Percentiles rank a stretch among this genome's conserved stretches.
phyloP scores from a whole-genome alignment of 441 rosid genomes.

The Adansonia rubrostipa region DNA sequence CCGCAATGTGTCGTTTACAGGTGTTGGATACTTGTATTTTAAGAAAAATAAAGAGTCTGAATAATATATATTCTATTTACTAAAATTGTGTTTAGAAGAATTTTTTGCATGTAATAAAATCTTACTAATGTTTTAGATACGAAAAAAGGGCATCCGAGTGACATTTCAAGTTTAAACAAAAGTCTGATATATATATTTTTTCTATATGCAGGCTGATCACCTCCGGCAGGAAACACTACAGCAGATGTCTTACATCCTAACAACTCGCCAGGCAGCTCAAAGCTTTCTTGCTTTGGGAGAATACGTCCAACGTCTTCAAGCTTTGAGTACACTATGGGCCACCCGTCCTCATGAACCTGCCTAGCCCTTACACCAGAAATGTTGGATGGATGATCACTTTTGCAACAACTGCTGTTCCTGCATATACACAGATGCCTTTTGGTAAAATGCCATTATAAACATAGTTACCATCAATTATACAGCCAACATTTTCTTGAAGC shows the following conservation, averaged over 20 bases:
- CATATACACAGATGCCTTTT: slow-evolving; percentile 29
- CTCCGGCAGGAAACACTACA: slow-evolving; percentile 81
- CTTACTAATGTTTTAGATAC: not conserved
- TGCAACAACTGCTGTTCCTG: slow-evolving; percentile 20
- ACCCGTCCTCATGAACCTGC: slow-evolving; percentile 67
- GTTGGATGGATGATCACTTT: slow-evolving; percentile 16
- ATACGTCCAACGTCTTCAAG: slow-evolving; percentile 82
- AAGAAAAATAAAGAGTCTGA: no score
- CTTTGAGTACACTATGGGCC: slow-evolving; percentile 79
- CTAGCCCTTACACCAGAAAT: slow-evolving; percentile 34
- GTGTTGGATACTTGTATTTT: no score
- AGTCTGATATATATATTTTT: not conserved
- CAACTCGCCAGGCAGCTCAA: slow-evolving; percentile 80
- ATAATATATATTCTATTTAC: not conserved
- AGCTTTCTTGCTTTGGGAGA: slow-evolving; percentile 92
- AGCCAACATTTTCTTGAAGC: slow-evolving; percentile 52
- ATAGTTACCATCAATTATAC: slow-evolving; percentile 36
- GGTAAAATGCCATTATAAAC: slow-evolving; percentile 30
- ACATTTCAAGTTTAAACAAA: slow-evolving; percentile 16
- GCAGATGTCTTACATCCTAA: slow-evolving; percentile 78
- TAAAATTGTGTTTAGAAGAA: slow-evolving; percentile 6
- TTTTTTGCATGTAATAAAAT: not conserved
- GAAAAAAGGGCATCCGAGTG: slow-evolving; percentile 9
- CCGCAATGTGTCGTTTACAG: no score
- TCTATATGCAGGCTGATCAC: slow-evolving; percentile 77